phyloP scores from a whole-genome alignment of 495 filamentous ascomycete species.

The Trichoderma reesei region DNA sequence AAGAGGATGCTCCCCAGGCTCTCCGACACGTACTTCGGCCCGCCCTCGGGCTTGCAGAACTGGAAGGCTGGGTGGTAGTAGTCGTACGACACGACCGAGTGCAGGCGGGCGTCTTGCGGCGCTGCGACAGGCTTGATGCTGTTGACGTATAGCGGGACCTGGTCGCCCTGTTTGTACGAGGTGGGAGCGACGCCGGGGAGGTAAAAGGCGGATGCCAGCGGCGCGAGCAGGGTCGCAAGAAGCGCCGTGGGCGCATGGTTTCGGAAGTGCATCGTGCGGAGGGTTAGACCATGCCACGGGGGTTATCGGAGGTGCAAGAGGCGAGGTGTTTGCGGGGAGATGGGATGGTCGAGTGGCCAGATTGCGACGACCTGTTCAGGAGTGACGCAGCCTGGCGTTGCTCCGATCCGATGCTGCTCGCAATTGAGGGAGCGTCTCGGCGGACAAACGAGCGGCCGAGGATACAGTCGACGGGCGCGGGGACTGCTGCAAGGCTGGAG shows the following conservation, averaged over 20 bases:
- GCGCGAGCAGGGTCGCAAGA: slow-evolving; percentile 34
- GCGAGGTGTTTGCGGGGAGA: not conserved
- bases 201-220: slow-evolving; percentile 73
- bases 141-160: slow-evolving; percentile 88
- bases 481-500: not conserved
- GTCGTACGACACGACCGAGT: slow-evolving; percentile 87
- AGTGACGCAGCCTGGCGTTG: slow-evolving; percentile 1
- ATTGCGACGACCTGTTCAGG: not conserved
- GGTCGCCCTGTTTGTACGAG: slow-evolving; percentile 64
- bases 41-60: slow-evolving; percentile 72
- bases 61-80: slow-evolving; percentile 84
- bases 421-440: not conserved
- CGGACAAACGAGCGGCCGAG: not conserved
- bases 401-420: not conserved
- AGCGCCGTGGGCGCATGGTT: slow-evolving; percentile 38
- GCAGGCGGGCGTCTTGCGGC: slow-evolving; percentile 61
- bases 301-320: not conserved
- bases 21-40: slow-evolving; percentile 66
- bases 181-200: slow-evolving; percentile 94
- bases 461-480: not conserved
- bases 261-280: slow-evolving; percentile 35
- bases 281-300: not conserved
- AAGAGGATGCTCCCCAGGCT: slow-evolving; percentile 94
- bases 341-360: not conserved
- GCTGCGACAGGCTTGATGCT: slow-evolving; percentile 77